Conservation (phyloP, 495 filamentous ascomycete species). For the Aspergillus campestris region DNA sequence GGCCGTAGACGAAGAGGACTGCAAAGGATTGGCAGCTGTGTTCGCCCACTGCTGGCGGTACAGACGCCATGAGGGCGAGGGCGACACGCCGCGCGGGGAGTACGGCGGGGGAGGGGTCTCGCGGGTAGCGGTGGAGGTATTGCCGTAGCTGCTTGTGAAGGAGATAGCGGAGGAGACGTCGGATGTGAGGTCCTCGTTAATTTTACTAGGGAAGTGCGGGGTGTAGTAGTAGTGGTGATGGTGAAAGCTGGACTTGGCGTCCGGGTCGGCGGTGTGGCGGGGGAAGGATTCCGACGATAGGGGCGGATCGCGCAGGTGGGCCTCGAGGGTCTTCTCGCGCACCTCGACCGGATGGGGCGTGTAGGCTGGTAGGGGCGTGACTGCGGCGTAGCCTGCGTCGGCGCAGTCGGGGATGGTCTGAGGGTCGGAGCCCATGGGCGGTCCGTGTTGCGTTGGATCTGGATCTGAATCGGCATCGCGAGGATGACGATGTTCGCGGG, state of each 20-base stretch:
- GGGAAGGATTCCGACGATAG: slow-evolving; percentile 18
- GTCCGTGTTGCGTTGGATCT: slow-evolving; percentile 18
- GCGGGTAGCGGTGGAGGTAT: slow-evolving; percentile 39
- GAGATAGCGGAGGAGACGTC: slow-evolving; percentile 37
- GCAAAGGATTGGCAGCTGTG: too few relatives aligned
- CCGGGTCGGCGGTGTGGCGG: slow-evolving; percentile 4
- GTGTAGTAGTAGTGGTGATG: slow-evolving; percentile 1
- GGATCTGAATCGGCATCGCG: slow-evolving; percentile 19
- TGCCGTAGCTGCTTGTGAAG: slow-evolving; percentile 40
- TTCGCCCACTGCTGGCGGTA: too few relatives aligned
- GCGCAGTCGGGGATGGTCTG: slow-evolving; percentile 8
- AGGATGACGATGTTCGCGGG: slow-evolving; percentile 18
- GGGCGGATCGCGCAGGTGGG: slow-evolving; percentile 29
- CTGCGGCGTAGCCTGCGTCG: slow-evolving; percentile 25
- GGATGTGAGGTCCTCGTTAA: slow-evolving; percentile 25
- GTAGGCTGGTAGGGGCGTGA: slow-evolving; percentile 34
- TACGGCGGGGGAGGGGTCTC: slow-evolving; percentile 41
- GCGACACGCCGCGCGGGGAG: slow-evolving; percentile 22
- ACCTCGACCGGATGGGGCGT: slow-evolving; percentile 33
- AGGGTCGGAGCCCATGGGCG: slow-evolving; percentile 7
- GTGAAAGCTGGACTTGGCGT: slow-evolving; percentile 29
- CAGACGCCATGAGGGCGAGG: slow-evolving; percentile 12
- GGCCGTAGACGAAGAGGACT: too few relatives aligned
- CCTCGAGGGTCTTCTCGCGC: slow-evolving; percentile 36
- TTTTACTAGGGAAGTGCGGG: too few relatives aligned